Evolutionary conservation across 108 stramenopile species (phyloP).

Genomic region (Nitzschia putrida): DNA sequence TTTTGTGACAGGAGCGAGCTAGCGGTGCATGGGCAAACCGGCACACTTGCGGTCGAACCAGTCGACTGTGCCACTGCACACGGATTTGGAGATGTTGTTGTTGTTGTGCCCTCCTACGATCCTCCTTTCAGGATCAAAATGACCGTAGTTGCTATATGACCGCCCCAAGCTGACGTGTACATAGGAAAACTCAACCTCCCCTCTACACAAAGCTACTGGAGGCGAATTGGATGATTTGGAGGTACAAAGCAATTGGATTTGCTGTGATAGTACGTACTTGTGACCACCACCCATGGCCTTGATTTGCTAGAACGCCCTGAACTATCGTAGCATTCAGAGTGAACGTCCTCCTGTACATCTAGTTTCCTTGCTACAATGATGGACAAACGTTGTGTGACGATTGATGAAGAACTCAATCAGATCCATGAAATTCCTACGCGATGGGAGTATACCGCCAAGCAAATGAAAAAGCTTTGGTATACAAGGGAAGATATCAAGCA

Average conservation of each 20-base stretch:
- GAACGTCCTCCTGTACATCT: not conserved
- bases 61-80: too few species aligned
- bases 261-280: too few species aligned
- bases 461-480: constrained; percentile 15
- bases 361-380: not conserved
- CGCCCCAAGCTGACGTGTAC: too few species aligned
- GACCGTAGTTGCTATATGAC: too few species aligned
- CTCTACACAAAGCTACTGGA: not conserved
- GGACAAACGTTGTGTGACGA: not conserved
- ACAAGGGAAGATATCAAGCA: constrained; percentile 11
- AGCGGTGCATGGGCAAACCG: too few species aligned
- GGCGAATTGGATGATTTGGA: not conserved
- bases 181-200: too few species aligned
- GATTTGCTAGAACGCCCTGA: not conserved
- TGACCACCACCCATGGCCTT: not conserved
- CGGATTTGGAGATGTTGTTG: too few species aligned
- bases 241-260: too few species aligned
- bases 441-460: constrained; percentile 13
- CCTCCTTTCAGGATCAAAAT: too few species aligned
- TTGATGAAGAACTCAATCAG: constrained; percentile 5
- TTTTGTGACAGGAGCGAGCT: too few species aligned
- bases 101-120: too few species aligned
- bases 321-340: not conserved
- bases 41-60: too few species aligned
- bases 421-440: constrained; percentile 13